Evolutionary conservation across 495 filamentous ascomycete genomes (phyloP), one percentile per base, ranked within the genome.

Genomic region (Halenospora varia): DNA sequence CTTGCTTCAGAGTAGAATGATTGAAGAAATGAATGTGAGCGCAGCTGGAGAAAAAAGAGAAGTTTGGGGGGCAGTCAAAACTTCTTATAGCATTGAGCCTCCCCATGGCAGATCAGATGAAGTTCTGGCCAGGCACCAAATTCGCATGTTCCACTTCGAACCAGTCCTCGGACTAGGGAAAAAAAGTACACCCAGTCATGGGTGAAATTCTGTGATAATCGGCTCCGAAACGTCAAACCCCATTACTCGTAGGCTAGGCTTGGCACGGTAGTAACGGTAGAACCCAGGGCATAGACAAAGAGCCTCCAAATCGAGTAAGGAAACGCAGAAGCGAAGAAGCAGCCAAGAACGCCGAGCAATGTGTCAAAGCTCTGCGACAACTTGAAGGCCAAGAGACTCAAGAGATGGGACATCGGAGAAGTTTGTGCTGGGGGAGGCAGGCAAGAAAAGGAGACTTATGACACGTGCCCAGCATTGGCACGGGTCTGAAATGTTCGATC

Each of bases 1-100:
- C 56, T 51, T 52, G 56, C 56, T 53, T 58, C 49, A 51, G 9
- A n/a, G n/a, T n/a, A 24, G 44, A 25, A 46, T 55, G 47, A 47
- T 29, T 18, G 25, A 2, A 52, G 58, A 56, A 61, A 61, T 42
- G 52, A 52, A 55, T 55, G 58, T 56, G 58, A 60, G 58, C 58
- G 58, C 58, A 61, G 58, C 58, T 61, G 58, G 29, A 48, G 58
- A 60, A 56, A 53, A 55, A 60, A 55, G 39, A 46, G 29, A 61
- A 58, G 11, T 49, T 18, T n/a, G 3, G 51, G 45, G 24, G 17
- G 15, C 9, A n/a, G 2, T n/a, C 10, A n/a, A 59, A n/a, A 17
- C 15, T 46, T 49, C 51, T 60, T 60, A 60, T 60, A 60, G 20
- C 13, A 46, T n/a, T 46, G 42, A n/a, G 42, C 19, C 8, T n/a